phyloP scores from a whole-genome alignment of 169 alveolate genomes.

The Plasmodium billcollinsi region DNA sequence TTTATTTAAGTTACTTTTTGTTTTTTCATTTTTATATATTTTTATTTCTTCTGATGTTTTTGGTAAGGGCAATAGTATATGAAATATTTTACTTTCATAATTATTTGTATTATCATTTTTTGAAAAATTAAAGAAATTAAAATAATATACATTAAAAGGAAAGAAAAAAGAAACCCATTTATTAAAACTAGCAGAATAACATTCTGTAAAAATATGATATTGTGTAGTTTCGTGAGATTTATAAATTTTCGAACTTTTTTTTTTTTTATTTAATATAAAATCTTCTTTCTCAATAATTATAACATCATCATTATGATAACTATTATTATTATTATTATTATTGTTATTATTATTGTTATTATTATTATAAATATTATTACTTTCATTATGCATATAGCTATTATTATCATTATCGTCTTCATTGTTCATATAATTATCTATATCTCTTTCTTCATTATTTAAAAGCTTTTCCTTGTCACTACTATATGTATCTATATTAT shows the following conservation, averaged over 20 bases:
- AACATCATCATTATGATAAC: conserved; percentile 9
- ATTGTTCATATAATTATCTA: too few species aligned
- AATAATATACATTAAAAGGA: conserved; percentile 55
- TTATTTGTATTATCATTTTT: conserved; percentile 22
- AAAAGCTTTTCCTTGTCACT: not conserved
- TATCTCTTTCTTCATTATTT: too few species aligned
- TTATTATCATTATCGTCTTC: too few species aligned
- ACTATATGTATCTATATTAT: not conserved
- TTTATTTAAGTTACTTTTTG: not conserved
- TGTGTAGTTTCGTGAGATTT: conserved; percentile 17
- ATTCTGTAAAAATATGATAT: conserved; percentile 54
- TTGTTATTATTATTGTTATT: not conserved
- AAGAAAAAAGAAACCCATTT: conserved; percentile 74
- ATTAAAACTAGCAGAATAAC: conserved; percentile 61
- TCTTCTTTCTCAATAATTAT: conserved; percentile 23
- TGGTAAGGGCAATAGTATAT: conserved; percentile 49
- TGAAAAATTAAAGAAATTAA: conserved; percentile 45
- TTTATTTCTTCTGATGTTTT: conserved; percentile 65
- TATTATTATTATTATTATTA: not conserved
- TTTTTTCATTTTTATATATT: conserved; percentile 19
- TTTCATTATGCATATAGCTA: not conserved
- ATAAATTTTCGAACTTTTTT: not conserved
- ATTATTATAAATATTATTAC: not conserved
- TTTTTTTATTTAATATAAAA: conserved; percentile 5
- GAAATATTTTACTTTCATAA: conserved; percentile 51